Conservation (phyloP, 257 asterid species). For the Perilla frutescens region DNA sequence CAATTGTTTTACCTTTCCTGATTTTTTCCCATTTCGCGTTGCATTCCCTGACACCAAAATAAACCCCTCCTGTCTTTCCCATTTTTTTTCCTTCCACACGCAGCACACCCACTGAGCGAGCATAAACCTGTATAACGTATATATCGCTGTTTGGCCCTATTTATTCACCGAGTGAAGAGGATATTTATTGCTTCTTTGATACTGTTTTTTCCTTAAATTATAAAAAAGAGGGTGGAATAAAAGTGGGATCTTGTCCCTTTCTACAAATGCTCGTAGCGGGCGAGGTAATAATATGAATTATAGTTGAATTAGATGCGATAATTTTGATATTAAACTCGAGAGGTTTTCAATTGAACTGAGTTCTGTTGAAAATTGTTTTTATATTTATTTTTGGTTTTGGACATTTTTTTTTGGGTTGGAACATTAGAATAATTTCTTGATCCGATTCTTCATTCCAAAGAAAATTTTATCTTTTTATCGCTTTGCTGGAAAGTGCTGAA, state of each 20-base stretch:
- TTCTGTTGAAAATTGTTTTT: conserved; percentile 6
- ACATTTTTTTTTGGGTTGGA: conserved; percentile 19
- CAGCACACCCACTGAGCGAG: conserved; percentile 39
- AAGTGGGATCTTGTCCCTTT: conserved; percentile 50
- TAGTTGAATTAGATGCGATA: conserved; percentile 33
- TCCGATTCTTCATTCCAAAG: conserved; percentile 44
- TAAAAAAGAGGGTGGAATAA: conserved; percentile 1
- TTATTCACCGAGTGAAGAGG: conserved; percentile 25
- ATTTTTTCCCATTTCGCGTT: conserved; percentile 34
- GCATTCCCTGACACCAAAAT: conserved; percentile 41
- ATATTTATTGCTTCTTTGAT: conserved; percentile 33
- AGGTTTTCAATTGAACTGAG: conserved; percentile 29
- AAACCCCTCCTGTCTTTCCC: conserved; percentile 35
- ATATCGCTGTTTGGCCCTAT: not conserved
- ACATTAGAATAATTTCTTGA: conserved; percentile 36
- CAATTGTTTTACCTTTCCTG: conserved; percentile 7
- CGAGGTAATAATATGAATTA: conserved; percentile 40
- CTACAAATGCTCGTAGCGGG: conserved; percentile 53
- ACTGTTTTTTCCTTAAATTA: not conserved
- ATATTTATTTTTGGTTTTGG: conserved; percentile 22
- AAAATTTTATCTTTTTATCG: not conserved
- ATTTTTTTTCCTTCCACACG: conserved; percentile 25
- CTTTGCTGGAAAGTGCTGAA: conserved; percentile 36
- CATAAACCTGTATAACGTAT: conserved; percentile 7
- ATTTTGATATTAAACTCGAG: conserved; percentile 16